Evolutionary conservation across 495 filamentous ascomycete species (phyloP).

Genomic region (Tuber aestivum): DNA sequence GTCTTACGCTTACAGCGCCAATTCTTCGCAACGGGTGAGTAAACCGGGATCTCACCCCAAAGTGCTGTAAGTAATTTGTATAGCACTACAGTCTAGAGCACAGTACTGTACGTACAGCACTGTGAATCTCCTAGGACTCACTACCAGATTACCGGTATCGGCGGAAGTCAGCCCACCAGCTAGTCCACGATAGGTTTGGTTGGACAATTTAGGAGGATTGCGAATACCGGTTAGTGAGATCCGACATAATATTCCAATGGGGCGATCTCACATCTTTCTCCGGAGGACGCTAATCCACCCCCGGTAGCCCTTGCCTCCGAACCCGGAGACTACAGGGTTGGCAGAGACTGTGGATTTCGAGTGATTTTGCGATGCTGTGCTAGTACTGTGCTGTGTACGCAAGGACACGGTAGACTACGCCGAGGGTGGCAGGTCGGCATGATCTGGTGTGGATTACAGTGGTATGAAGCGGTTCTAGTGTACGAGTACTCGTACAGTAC

Average conservation of each 20-base stretch:
- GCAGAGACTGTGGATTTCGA: not conserved
- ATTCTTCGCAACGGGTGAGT: not conserved
- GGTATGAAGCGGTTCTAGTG: not conserved
- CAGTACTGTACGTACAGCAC: too few relatives aligned
- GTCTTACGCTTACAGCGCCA: not conserved
- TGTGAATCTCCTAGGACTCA: not conserved
- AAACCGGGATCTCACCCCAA: not conserved
- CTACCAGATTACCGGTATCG: not conserved
- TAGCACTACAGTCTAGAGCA: too few relatives aligned
- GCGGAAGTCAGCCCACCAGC: not conserved
- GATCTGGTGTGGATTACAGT: not conserved
- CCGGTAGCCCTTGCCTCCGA: not conserved
- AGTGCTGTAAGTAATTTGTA: not conserved
- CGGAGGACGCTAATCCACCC: not conserved
- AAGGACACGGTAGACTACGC: too few relatives aligned
- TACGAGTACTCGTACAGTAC: not conserved
- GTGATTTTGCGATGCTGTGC: not conserved
- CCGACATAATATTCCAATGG: not conserved
- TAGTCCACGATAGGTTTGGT: not conserved
- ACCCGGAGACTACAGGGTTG: not conserved
- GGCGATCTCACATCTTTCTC: not conserved
- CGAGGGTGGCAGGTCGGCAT: not conserved
- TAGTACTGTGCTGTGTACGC: too few relatives aligned
- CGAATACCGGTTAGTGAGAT: not conserved
- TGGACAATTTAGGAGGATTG: not conserved